phyloP scores from a whole-genome alignment of 306 rosid species.

The Vachellia pachyceras region DNA sequence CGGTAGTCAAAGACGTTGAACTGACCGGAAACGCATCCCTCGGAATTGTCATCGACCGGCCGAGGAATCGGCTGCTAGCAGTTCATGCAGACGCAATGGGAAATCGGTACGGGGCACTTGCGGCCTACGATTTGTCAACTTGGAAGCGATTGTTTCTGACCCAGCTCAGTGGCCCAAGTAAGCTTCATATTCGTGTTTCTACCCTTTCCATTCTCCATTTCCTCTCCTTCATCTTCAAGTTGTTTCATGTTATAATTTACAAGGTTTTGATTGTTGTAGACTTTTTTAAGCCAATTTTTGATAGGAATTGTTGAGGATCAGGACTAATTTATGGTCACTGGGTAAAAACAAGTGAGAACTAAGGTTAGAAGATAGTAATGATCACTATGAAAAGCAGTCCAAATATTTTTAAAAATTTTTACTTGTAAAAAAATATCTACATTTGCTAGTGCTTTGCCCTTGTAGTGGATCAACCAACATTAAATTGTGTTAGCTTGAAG shows the following conservation, averaged over 20 bases:
- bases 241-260: neutral
- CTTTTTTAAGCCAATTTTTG: neutral
- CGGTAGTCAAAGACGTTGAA: constrained; percentile 51
- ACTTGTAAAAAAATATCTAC: neutral
- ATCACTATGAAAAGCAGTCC: neutral
- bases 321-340: neutral
- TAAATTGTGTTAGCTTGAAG: constrained; percentile 24
- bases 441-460: neutral
- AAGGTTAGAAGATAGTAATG: neutral
- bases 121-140: constrained; percentile 76
- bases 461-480: neutral
- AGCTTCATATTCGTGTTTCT: constrained; percentile 28
- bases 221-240: neutral
- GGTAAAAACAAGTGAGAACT: neutral
- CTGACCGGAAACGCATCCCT: constrained; percentile 75
- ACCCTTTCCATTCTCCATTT: neutral
- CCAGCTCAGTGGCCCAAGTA: constrained; percentile 66
- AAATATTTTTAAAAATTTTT: neutral
- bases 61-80: constrained; percentile 69
- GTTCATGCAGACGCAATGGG: constrained; percentile 63
- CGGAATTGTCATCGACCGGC: constrained; percentile 61
- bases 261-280: neutral
- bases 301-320: neutral
- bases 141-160: constrained; percentile 78
- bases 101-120: constrained; percentile 60